Conservation (phyloP, 768 basidiomycete genomes). For the Leccinellum luteum region DNA sequence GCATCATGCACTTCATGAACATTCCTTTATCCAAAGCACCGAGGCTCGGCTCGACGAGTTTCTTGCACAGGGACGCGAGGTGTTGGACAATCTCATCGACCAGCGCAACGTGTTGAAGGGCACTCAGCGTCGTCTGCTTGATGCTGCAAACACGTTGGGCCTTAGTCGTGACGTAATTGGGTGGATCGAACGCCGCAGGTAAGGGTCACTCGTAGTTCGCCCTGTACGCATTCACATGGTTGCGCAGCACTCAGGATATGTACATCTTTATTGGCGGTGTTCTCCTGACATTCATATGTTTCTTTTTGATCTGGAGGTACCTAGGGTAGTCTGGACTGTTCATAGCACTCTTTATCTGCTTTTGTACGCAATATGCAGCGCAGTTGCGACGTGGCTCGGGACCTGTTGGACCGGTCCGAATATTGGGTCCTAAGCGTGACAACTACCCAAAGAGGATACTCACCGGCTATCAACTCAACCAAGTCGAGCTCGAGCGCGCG, state of each 20-base stretch:
- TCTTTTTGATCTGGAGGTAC: constrained; percentile 91
- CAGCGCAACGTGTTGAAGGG: constrained; percentile 94
- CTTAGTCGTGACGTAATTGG: constrained; percentile 92
- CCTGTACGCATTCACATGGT: constrained; percentile 11
- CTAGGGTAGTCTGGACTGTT: constrained; percentile 48
- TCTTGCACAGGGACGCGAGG: constrained; percentile 87
- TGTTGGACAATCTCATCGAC: constrained; percentile 87
- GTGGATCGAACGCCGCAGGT: constrained; percentile 97
- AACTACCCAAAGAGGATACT: constrained; percentile 15
- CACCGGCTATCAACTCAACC: background rate
- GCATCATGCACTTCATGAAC: constrained; percentile 80
- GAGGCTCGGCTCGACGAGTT: constrained; percentile 85
- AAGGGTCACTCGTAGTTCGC: constrained; percentile 1
- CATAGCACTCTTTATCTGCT: constrained; percentile 1
- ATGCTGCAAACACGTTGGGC: constrained; percentile 92
- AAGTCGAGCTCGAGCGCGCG: background rate
- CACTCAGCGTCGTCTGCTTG: constrained; percentile 82
- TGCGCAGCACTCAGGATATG: constrained; percentile 83
- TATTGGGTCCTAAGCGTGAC: background rate
- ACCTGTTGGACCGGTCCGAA: background rate
- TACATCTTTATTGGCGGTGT: constrained; percentile 90
- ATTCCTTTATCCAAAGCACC: constrained; percentile 83
- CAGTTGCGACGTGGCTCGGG: background rate
- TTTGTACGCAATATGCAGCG: background rate
- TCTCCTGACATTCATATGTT: constrained; percentile 86